Conservation (phyloP, 2,329 filamentous ascomycete species). For the Phaeomoniella chlamydospora region DNA sequence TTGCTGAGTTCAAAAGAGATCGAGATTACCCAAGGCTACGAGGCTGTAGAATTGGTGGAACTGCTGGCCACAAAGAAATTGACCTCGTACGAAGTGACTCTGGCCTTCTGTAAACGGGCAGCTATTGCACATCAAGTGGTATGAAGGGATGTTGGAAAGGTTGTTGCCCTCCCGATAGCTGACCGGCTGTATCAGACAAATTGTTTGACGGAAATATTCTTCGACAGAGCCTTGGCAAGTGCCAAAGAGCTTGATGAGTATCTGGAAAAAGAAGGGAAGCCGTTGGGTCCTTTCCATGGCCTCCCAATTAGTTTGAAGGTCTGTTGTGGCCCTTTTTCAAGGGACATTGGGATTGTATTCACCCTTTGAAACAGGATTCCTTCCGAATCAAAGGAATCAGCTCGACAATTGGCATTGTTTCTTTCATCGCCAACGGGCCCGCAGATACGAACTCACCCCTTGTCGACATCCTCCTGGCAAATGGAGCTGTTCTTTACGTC, state of each 20-base stretch:
- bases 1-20: conserved; percentile 28
- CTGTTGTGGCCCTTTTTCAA: conserved; percentile 22
- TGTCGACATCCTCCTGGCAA: conserved; percentile 13
- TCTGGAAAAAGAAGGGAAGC: conserved; percentile 28
- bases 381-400: conserved; percentile 15
- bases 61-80: conserved; percentile 5
- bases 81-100: conserved; percentile 16
- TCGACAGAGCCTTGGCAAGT: conserved; percentile 34
- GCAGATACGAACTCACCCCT: conserved; percentile 20
- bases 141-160: conserved; percentile 14
- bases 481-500: conserved; percentile 35
- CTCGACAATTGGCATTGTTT: conserved; percentile 16
- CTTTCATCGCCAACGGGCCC: conserved; percentile 34
- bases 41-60: conserved; percentile 22
- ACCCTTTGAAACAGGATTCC: too few species aligned
- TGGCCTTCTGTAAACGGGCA: conserved; percentile 26
- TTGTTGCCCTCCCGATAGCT: conserved; percentile 41
- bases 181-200: conserved; percentile 21
- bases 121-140: conserved; percentile 27
- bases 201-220: conserved; percentile 40
- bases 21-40: conserved; percentile 32
- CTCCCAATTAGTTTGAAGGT: conserved; percentile 43
- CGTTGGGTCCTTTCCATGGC: conserved; percentile 52
- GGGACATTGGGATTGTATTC: conserved; percentile 9
- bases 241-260: conserved; percentile 37